Base-by-base conservation (phyloP, 2,329 filamentous ascomycete species). In the Cladosporium sp. region DNA sequence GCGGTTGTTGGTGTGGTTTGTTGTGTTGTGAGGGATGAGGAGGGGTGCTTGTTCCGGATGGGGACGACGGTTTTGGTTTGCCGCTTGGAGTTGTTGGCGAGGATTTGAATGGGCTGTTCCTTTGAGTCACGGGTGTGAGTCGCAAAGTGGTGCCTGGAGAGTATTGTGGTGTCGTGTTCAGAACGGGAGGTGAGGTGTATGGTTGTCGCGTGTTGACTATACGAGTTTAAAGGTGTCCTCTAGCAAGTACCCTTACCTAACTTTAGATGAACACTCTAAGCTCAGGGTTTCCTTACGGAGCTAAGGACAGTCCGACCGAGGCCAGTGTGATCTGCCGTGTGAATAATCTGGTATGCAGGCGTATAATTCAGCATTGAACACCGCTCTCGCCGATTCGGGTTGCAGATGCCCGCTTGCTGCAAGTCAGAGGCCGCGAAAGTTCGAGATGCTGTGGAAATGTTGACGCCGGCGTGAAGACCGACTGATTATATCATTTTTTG, bases 221-320 rank as follows among this genome's bases (percentile, higher is more conserved):
- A 36, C 24, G 34, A 44, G 57, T 59, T 59, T 47, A 59, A 59
- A 59, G 57, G 57, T 59, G 57, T 36, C 57, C 57, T 59, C 57
- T 44, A 26, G 51, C 51, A 32, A 32, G 52, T 12, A 36, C 28
- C 54, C 30, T 60, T 60, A 26, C 36, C 59, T 60, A 55, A 55
- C 52, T 55, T 55, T 55, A 55, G 52, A 55, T 55, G 52, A 55
- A 44, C 38, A 44, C 18, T 44, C 38, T 44, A 44, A 55, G 52
- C 52, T 55, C 52, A 55, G 52, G 52, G 52, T 55, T 55, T 30
- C 52, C 32, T 21, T 55, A 32, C 52, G 52, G 26, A 55, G 52
- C 52, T 55, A 55, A 18, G 51, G 26, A 47, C 21, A 47, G n/a
- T 21, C 41, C 41, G 41, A 47, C 41, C 41, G 41, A 28, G 51